Conservation (phyloP, 2,329 filamentous ascomycete species). For the Fusarium subtropicale region DNA sequence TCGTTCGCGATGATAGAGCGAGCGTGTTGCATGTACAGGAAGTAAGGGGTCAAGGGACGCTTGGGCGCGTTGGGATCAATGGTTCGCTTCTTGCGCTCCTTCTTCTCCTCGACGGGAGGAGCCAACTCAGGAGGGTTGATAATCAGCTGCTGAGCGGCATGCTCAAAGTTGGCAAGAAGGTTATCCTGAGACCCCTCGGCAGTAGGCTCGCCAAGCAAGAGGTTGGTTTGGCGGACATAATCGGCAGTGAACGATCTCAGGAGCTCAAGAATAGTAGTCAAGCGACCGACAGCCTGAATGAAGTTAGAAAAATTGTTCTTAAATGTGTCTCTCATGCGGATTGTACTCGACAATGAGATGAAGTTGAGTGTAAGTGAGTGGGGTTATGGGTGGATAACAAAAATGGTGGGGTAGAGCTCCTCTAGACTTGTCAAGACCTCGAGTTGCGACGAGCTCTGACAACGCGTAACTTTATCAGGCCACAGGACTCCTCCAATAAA, state of each 20-base stretch:
- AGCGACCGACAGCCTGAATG: conserved; percentile 62
- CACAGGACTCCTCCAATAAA: background rate
- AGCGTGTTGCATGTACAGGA: conserved; percentile 91
- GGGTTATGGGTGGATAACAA: conserved; percentile 28
- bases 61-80: conserved; percentile 95
- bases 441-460: conserved; percentile 28
- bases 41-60: conserved; percentile 92
- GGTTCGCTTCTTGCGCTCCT: conserved; percentile 88
- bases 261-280: conserved; percentile 81
- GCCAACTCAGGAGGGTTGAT: conserved; percentile 54
- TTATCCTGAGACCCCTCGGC: conserved; percentile 60
- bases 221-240: conserved; percentile 89
- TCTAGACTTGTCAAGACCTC: conserved; percentile 7
- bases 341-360: background rate
- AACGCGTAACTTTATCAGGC: conserved; percentile 23
- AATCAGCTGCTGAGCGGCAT: conserved; percentile 61
- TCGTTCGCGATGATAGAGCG: conserved; percentile 84
- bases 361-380: conserved; percentile 22
- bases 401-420: conserved; percentile 41
- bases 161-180: conserved; percentile 64
- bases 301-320: conserved; percentile 52
- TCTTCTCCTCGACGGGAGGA: conserved; percentile 74
- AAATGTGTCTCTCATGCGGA: background rate
- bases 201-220: conserved; percentile 76
- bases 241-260: conserved; percentile 84